Percentiles rank a stretch among this genome's conserved stretches.
Evolutionary conservation across 345 rosid genomes (phyloP).

Genomic region (Salix koriyanagi): DNA sequence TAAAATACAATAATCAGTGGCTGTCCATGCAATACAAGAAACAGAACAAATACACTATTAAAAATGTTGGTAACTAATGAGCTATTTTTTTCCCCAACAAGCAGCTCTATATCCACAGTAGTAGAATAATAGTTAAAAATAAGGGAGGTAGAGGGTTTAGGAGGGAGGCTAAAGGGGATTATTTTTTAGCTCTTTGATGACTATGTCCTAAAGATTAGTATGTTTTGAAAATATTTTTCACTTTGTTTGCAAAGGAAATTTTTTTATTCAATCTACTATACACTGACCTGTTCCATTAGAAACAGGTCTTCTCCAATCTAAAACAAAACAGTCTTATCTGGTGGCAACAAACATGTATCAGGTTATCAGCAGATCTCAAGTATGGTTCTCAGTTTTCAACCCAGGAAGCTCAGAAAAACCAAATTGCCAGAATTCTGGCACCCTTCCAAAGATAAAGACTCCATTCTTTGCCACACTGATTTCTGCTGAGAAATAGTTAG

Average conservation of each 20-base stretch:
- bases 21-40: slow-evolving; percentile 7
- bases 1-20: background rate
- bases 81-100: background rate
- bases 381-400: background rate
- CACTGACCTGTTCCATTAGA: background rate
- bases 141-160: background rate
- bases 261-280: background rate
- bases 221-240: background rate
- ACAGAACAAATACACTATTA: background rate
- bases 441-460: background rate
- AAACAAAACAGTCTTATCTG: background rate
- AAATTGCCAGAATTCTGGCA: background rate
- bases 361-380: background rate
- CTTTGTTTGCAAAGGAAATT: background rate
- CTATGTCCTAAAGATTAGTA: too few relatives aligned
- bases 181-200: background rate
- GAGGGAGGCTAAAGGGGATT: background rate
- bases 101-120: background rate
- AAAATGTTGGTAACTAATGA: background rate
- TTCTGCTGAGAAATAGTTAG: background rate
- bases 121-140: background rate
- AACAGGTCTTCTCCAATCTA: background rate
- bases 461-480: background rate
- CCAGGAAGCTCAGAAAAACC: background rate
- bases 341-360: background rate